Evolutionary conservation across 768 basidiomycete species (phyloP), one percentile per base, ranked within the genome.

Genomic region (Tricholoma hemisulphureum): DNA sequence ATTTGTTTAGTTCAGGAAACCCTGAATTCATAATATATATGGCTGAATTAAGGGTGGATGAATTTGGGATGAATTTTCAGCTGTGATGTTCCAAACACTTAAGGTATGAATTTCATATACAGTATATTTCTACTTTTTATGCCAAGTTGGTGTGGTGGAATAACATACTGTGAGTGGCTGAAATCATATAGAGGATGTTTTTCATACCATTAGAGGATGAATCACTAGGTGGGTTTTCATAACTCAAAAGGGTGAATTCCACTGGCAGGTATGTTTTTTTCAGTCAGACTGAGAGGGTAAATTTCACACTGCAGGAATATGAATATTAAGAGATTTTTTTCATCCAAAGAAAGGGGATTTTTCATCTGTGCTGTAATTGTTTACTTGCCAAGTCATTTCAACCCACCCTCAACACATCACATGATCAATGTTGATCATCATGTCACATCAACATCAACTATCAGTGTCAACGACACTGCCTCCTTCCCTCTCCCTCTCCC

Each of bases 291-390:
- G 56, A 61, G 51, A 14, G 48, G 28, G 26, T 56, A 3, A 58
- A 61, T 48, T 35, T 35, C 29, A 31, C 34, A 14, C 34, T 35
- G 34, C 60, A 61, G 37, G 56, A 61, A 58, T 21, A 58, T 16
- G 46, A 61, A 20, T 32, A 32, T 2, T 61, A 58, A 11, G 46
- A 55, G 3, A 24, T 32, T 13, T 16, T 61, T 11, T 26, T 53
- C 2, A 58, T 56, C 5, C 45, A 45, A 2, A n/a, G n/a, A n/a
- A n/a, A n/a, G n/a, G n/a, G 49, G 58, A 52, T 61, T 58, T 31
- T 49, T 49, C 2, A 31, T 31, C 29, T 31, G 29, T 31, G 29
- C 29, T 31, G 29, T 31, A 31, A 31, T 31, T 31, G 29, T 31
- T 31, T 31, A 31, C 29, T 31, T 31, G n/a, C 10, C 29, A 6